A percentile compares a stretch with the other conserved stretches of the same genome.
phyloP scores from a whole-genome alignment of 2,329 filamentous ascomycete species.

The Colletotrichum tabaci region DNA sequence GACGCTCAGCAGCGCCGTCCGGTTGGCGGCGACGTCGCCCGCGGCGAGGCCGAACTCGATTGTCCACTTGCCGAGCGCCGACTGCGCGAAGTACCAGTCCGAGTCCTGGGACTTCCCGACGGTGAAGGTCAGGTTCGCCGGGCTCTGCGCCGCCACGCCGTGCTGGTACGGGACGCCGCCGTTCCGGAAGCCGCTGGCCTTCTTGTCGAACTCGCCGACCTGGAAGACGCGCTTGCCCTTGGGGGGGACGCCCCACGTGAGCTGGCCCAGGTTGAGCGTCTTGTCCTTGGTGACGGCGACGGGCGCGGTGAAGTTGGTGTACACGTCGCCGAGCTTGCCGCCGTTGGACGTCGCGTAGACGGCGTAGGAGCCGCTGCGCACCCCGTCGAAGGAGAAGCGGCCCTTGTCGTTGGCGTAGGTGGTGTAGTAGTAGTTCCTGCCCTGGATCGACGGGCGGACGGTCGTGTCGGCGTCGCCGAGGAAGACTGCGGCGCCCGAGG shows the following conservation, averaged over 20 bases:
- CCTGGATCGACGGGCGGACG: constrained; percentile 42
- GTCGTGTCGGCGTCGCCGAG: constrained; percentile 59
- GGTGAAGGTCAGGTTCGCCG: constrained; percentile 59
- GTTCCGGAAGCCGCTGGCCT: constrained; percentile 57
- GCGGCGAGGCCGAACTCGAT: constrained; percentile 45
- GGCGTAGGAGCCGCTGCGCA: constrained; percentile 59
- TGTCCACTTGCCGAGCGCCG: constrained; percentile 49
- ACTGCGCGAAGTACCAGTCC: constrained; percentile 63
- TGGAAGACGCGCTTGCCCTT: constrained; percentile 56
- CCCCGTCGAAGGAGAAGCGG: constrained; percentile 56
- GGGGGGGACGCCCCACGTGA: constrained; percentile 25
- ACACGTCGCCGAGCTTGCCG: constrained; percentile 56
- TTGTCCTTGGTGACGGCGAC: constrained; percentile 50
- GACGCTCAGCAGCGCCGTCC: constrained; percentile 52
- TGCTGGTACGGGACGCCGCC: constrained; percentile 57
- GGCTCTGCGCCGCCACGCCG: constrained; percentile 57
- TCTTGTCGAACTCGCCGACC: constrained; percentile 61
- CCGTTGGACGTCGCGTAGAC: constrained; percentile 63
- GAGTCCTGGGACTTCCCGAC: constrained; percentile 51
- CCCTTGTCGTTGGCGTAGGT: constrained; percentile 57
- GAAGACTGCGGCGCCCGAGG: constrained; percentile 60
- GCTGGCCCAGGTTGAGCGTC: constrained; percentile 26
- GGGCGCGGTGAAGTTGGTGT: constrained; percentile 56
- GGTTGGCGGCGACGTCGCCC: constrained; percentile 26
- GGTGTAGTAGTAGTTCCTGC: constrained; percentile 59